Evolutionary conservation across 139 green algal species (phyloP).

Genomic region (Spirogloea muscicola): DNA sequence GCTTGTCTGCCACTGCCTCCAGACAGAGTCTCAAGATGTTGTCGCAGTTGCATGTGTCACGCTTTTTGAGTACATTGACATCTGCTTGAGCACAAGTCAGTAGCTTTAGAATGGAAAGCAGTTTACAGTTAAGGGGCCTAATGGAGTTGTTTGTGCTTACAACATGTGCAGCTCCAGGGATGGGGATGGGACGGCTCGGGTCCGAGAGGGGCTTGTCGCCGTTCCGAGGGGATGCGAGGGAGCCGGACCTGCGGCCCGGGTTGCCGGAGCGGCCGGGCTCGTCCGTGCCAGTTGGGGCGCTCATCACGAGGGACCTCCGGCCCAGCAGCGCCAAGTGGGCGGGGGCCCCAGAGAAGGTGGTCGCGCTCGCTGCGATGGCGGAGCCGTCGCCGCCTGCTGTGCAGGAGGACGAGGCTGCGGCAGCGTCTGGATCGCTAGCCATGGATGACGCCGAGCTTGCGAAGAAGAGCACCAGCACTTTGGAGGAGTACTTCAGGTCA

Average conservation of each 20-base stretch:
- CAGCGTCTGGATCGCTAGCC: neutral
- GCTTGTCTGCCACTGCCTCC: neutral
- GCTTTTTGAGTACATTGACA: too few species aligned
- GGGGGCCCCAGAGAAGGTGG: neutral
- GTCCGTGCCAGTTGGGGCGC: neutral
- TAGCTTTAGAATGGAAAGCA: too few species aligned
- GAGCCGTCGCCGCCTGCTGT: neutral
- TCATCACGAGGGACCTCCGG: neutral
- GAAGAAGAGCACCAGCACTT: neutral
- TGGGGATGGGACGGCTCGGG: too few species aligned
- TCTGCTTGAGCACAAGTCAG: too few species aligned
- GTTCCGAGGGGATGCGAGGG: too few species aligned
- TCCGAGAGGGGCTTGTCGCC: neutral
- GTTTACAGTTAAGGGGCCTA: too few species aligned
- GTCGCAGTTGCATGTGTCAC: too few species aligned
- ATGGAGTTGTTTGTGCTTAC: too few species aligned
- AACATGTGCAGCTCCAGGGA: too few species aligned
- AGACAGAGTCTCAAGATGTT: neutral
- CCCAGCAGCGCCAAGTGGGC: neutral
- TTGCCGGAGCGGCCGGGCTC: neutral
- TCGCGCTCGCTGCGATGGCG: neutral
- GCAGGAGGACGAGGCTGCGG: neutral
- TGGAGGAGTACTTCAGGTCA: constrained; percentile 30
- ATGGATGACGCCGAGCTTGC: constrained; percentile 8
- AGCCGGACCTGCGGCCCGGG: too few species aligned